phyloP scores from a whole-genome alignment of 2,329 filamentous ascomycete genomes.

The Hymenoscyphus scutula region DNA sequence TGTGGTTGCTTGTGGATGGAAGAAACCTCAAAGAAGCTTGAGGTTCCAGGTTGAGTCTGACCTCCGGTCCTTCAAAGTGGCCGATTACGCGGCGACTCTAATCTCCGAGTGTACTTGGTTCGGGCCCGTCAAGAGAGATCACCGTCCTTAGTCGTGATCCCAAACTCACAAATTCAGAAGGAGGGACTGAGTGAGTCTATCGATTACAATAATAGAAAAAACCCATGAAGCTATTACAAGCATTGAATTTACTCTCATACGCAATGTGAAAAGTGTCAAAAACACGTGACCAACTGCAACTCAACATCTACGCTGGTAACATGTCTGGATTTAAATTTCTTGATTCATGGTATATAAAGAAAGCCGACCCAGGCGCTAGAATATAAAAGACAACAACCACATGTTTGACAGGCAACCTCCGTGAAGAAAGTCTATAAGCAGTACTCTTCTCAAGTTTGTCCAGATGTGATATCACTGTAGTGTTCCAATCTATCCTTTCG shows the following conservation, averaged over 20 bases:
- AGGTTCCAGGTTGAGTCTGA: too few relatives aligned
- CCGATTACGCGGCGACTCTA: too few relatives aligned
- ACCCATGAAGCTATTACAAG: neutral
- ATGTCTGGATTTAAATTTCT: neutral
- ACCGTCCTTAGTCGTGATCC: too few relatives aligned
- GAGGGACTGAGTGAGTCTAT: neutral
- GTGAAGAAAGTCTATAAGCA: neutral
- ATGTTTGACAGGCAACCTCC: neutral
- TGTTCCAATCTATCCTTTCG: neutral
- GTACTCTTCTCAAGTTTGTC: neutral
- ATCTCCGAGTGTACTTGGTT: too few relatives aligned
- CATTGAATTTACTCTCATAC: neutral
- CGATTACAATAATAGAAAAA: neutral
- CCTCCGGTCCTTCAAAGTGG: too few relatives aligned
- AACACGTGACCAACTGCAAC: neutral
- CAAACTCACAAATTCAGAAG: too few relatives aligned
- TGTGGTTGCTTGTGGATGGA: neutral
- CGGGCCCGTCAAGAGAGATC: too few relatives aligned
- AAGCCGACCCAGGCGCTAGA: neutral
- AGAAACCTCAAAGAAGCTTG: too few relatives aligned
- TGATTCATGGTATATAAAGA: neutral
- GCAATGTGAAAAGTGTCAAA: neutral
- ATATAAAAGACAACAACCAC: neutral
- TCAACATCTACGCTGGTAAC: neutral
- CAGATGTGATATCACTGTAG: neutral